phyloP scores from a whole-genome alignment of 306 rosid species.

The Mucuna pruriens region DNA sequence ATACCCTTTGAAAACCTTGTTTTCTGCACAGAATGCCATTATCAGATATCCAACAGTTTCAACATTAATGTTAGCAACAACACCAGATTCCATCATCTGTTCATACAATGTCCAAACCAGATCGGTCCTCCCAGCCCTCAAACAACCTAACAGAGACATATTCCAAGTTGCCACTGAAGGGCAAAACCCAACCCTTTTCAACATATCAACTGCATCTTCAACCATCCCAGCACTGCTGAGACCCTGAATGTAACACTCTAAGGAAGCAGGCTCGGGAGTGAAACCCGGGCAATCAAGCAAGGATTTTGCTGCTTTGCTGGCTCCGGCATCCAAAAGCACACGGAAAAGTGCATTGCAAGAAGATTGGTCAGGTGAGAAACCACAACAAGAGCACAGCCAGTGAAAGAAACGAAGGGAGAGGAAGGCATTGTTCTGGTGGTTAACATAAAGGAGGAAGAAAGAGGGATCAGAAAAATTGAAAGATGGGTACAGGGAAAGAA shows the following conservation, averaged over 20 bases:
- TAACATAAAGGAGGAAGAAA: slow-evolving; percentile 55
- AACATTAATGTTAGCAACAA: slow-evolving; percentile 49
- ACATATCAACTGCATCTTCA: slow-evolving; percentile 59
- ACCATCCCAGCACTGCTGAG: slow-evolving; percentile 60
- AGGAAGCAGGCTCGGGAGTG: slow-evolving; percentile 50
- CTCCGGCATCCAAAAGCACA: slow-evolving; percentile 65
- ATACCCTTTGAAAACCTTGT: slow-evolving; percentile 56
- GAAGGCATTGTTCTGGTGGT: slow-evolving; percentile 60
- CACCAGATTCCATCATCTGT: slow-evolving; percentile 63
- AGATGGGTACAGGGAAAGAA: slow-evolving; percentile 65
- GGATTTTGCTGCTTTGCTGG: slow-evolving; percentile 55
- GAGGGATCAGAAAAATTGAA: slow-evolving; percentile 61
- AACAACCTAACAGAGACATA: slow-evolving; percentile 54
- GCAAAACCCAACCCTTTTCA: slow-evolving; percentile 54
- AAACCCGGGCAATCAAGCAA: slow-evolving; percentile 57
- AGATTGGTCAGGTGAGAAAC: slow-evolving; percentile 55
- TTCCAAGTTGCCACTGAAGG: slow-evolving; percentile 67
- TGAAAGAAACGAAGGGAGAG: slow-evolving; percentile 75
- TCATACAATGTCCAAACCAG: slow-evolving; percentile 70
- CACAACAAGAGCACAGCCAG: slow-evolving; percentile 61
- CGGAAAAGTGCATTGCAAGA: slow-evolving; percentile 58
- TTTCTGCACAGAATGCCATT: slow-evolving; percentile 62
- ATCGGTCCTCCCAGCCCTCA: slow-evolving; percentile 60
- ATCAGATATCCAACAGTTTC: slow-evolving; percentile 67
- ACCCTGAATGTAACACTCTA: slow-evolving; percentile 60